Evolutionary conservation across 768 basidiomycete genomes (phyloP).

Genomic region (Pisolithus orientalis): DNA sequence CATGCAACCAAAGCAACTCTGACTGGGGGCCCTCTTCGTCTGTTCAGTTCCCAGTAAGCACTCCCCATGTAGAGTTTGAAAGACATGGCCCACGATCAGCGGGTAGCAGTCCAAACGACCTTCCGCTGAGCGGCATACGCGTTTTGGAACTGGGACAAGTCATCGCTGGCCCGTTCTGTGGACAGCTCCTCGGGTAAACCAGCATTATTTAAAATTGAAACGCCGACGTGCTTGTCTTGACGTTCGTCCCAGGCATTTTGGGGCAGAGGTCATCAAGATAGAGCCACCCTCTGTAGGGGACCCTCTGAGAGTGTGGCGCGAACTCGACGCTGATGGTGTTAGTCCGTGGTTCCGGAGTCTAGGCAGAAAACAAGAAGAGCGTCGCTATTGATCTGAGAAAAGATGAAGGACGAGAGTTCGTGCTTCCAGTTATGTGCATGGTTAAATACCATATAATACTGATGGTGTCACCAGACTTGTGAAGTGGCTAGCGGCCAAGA

Average conservation of each 20-base stretch:
- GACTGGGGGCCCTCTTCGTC: background rate
- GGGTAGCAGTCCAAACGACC: constrained; percentile 21
- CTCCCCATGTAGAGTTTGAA: background rate
- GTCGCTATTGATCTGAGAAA: constrained; percentile 60
- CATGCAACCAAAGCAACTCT: background rate
- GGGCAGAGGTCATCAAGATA: constrained; percentile 68
- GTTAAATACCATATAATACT: background rate
- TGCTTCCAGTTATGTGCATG: background rate
- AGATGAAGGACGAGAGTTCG: constrained; percentile 47
- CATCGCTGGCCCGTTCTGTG: constrained; percentile 68
- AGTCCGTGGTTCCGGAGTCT: constrained; percentile 74
- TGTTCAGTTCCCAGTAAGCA: constrained; percentile 1
- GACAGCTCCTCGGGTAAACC: constrained; percentile 60
- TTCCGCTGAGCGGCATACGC: constrained; percentile 58
- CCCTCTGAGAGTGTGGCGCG: constrained; percentile 65
- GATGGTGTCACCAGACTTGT: constrained; percentile 41
- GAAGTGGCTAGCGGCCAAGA: constrained; percentile 51
- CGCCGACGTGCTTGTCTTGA: background rate
- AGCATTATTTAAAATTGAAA: background rate
- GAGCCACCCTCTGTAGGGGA: constrained; percentile 61
- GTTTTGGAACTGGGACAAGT: constrained; percentile 67
- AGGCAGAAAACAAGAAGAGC: constrained; percentile 68
- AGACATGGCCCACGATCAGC: constrained; percentile 8
- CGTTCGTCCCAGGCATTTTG: constrained; percentile 46
- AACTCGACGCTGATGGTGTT: constrained; percentile 62